Percentiles rank a stretch among this genome's conserved stretches.
These are phyloP conservation scores for Ramaria rubella DNA, from an alignment of 768 basidiomycete species.

Conservation along the genomic window DNA sequence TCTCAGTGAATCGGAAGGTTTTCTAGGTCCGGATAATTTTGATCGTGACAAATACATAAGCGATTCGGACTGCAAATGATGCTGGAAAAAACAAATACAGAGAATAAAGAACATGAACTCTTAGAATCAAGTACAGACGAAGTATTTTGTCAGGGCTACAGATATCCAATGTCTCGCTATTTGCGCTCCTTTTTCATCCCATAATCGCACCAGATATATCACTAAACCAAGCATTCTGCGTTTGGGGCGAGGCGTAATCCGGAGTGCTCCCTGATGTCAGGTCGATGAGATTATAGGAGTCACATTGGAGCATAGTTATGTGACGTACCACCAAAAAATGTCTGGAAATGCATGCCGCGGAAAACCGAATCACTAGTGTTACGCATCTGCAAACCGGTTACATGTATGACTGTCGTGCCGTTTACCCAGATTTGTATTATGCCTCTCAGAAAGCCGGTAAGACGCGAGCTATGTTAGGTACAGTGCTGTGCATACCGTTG, in stretches of 20 bases:
- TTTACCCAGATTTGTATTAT: slow-evolving; percentile 62
- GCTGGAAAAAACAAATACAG: too few species aligned
- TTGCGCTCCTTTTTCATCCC: too few species aligned
- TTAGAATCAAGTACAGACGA: too few species aligned
- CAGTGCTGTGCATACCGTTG: slow-evolving; percentile 41
- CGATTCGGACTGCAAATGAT: too few species aligned
- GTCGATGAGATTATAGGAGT: slow-evolving; percentile 2
- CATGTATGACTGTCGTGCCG: slow-evolving; percentile 48
- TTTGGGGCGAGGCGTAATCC: slow-evolving; percentile 58
- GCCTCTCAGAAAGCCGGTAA: slow-evolving; percentile 30
- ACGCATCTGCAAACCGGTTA: slow-evolving; percentile 44
- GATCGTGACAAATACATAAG: too few species aligned
- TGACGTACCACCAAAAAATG: slow-evolving; percentile 66
- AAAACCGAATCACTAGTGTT: slow-evolving; percentile 38
- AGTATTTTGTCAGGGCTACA: too few species aligned
- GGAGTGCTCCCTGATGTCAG: slow-evolving; percentile 35
- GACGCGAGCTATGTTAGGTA: background rate
- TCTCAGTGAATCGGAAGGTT: too few species aligned
- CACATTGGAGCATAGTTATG: background rate
- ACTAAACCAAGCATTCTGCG: slow-evolving; percentile 55
- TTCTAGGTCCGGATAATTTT: too few species aligned
- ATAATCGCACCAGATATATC: slow-evolving; percentile 37
- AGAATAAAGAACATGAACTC: too few species aligned
- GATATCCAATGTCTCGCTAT: too few species aligned
- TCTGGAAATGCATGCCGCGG: slow-evolving; percentile 68